Percentiles rank a stretch among this genome's conserved stretches.
phyloP scores from a whole-genome alignment of 1,284 basidiomycete species.

The Schizophyllum amplum region DNA sequence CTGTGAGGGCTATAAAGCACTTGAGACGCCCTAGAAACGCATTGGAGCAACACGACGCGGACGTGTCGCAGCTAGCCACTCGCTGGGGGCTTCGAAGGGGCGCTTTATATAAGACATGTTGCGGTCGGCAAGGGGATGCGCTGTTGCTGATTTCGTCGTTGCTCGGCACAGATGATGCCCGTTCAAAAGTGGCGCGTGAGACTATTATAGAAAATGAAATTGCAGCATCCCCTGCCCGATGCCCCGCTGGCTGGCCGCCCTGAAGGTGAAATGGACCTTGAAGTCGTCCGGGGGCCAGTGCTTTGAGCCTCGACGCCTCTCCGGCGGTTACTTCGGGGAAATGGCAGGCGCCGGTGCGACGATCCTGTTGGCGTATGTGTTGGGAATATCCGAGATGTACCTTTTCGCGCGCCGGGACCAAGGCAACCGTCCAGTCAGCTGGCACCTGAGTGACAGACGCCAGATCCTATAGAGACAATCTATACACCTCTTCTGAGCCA shows the following conservation, averaged over 20 bases:
- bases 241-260: no score
- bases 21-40: background rate
- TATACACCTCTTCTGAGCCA: no score
- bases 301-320: no score
- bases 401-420: background rate
- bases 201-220: no score
- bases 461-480: no score
- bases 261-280: no score
- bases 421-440: background rate
- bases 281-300: no score
- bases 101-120: background rate
- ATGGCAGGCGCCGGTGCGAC: no score
- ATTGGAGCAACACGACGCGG: background rate
- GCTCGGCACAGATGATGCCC: background rate
- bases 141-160: background rate
- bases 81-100: background rate
- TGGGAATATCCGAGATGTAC: background rate
- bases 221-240: no score
- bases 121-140: background rate
- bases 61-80: background rate
- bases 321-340: no score
- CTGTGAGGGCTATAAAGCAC: background rate
- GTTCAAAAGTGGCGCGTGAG: no score
- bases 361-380: background rate
- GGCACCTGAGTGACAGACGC: no score